phyloP scores from a whole-genome alignment of 2,329 filamentous ascomycete species.

The Tolypocladium ovalisporum region DNA sequence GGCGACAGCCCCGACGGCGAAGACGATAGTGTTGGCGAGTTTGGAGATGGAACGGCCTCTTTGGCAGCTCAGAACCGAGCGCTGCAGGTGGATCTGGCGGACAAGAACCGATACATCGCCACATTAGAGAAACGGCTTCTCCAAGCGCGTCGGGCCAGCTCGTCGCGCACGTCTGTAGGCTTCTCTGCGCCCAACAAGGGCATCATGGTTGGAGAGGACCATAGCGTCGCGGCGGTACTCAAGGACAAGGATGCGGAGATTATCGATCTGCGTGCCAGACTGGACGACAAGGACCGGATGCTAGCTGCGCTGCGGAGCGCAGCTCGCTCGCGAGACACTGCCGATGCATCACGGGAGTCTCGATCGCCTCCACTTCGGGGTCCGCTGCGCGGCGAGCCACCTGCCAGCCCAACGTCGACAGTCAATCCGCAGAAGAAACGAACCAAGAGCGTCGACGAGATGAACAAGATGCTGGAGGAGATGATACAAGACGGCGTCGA shows the following conservation, averaged over 20 bases:
- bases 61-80: slow-evolving; percentile 77
- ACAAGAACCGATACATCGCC: slow-evolving; percentile 93
- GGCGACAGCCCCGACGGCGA: slow-evolving; percentile 41
- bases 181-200: slow-evolving; percentile 50
- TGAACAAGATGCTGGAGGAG: slow-evolving; percentile 87
- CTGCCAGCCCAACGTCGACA: slow-evolving; percentile 11
- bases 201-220: slow-evolving; percentile 67
- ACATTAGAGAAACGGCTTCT: slow-evolving; percentile 87
- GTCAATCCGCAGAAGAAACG: slow-evolving; percentile 37
- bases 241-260: slow-evolving; percentile 92
- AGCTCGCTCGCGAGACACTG: slow-evolving; percentile 73
- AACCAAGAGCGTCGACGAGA: slow-evolving; percentile 71
- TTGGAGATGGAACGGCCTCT: slow-evolving; percentile 76
- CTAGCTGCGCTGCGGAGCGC: slow-evolving; percentile 75
- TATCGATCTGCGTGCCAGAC: slow-evolving; percentile 71
- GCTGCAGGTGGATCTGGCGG: slow-evolving; percentile 87
- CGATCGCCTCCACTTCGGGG: slow-evolving; percentile 16
- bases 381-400: slow-evolving; percentile 5
- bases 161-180: slow-evolving; percentile 73
- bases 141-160: slow-evolving; percentile 82
- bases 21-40: slow-evolving; percentile 66
- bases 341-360: slow-evolving; percentile 41
- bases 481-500: slow-evolving; percentile 91
- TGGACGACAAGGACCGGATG: slow-evolving; percentile 96
- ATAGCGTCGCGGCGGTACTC: slow-evolving; percentile 59